Percentiles rank a stretch among this genome's conserved stretches.
These are phyloP conservation scores for Podospora conica DNA, from an alignment of 495 filamentous ascomycete genomes.

Conservation along the genomic window DNA sequence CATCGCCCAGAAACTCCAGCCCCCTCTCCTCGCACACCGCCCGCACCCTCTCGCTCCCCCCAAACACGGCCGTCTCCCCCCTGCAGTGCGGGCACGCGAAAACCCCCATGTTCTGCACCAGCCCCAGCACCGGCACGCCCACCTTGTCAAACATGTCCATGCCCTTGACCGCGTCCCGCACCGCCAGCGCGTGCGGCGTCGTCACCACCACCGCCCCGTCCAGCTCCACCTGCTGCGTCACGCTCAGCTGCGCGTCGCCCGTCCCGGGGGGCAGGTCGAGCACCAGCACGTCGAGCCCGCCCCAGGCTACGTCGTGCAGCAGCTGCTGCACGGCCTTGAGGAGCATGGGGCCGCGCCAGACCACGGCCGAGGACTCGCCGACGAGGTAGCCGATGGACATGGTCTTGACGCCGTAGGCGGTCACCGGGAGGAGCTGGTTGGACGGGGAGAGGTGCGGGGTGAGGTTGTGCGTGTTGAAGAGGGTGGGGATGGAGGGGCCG, in stretches of 20 bases:
- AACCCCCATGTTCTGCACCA: conserved; percentile 92
- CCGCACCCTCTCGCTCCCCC: conserved; percentile 44
- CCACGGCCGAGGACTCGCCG: conserved; percentile 66
- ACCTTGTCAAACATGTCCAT: conserved; percentile 88
- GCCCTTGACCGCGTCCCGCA: conserved; percentile 83
- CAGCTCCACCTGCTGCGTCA: conserved; percentile 83
- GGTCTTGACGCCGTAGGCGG: conserved; percentile 93
- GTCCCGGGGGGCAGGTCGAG: conserved; percentile 92
- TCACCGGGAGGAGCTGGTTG: conserved; percentile 77
- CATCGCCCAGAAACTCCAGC: conserved; percentile 76
- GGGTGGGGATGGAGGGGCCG: conserved; percentile 87
- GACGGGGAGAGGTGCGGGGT: conserved; percentile 63
- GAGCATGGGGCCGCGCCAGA: conserved; percentile 95
- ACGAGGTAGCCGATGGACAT: conserved; percentile 98
- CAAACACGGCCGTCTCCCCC: conserved; percentile 73
- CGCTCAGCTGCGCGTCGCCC: conserved; percentile 87
- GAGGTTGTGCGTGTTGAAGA: conserved; percentile 63
- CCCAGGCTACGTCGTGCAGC: conserved; percentile 90
- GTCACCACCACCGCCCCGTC: conserved; percentile 82
- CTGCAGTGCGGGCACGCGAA: conserved; percentile 78
- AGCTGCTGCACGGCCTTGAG: conserved; percentile 96
- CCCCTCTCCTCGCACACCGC: conserved; percentile 48
- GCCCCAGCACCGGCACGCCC: conserved; percentile 68
- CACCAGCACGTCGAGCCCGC: conserved; percentile 68
- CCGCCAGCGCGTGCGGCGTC: conserved; percentile 85